Base-by-base conservation (phyloP, 2,329 filamentous ascomycete genomes). In the Passalora sequoiae region DNA sequence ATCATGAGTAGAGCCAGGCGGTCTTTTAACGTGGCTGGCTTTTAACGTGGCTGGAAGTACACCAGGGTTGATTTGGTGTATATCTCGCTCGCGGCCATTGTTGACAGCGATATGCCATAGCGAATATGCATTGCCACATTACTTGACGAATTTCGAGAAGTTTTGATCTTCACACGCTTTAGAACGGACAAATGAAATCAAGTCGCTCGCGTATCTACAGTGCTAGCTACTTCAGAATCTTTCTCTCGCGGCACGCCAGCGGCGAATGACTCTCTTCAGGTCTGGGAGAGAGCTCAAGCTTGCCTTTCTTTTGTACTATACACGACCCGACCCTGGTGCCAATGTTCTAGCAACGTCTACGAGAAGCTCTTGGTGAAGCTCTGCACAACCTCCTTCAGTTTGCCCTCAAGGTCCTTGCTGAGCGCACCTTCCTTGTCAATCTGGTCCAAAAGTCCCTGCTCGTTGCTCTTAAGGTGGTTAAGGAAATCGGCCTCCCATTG, bases 401-500 rank as follows among this genome's bases (percentile, higher is more conserved):
- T 86, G 57, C 72, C 75, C 77, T 94, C 92, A 38, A 89, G 76
- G 28, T 95, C 91, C 82, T 96, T 96, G 84, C 86, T 92, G 69
- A 98, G 73, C 55, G 87, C 79, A 70, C 91, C 91, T 80, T 97
- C 89, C 81, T 91, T 92, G 66, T 94, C 89, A 60, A 98, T 96
- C 62, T 80, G 84, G 63, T 81, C 76, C 55, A 95, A 73, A 56
- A 97, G 73, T 54, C 89, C 89, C 38, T 79, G 65, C 80, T 96
- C 86, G 78, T 91, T 94, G 70, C 80, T 84, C 80, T 83, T 89
- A 66, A 98, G 78, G 79, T 96, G 86, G 59, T 84, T 75, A 53
- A 96, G 77, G 84, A 94, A 94, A 75, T 97, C 91, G 64, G 83
- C 61, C 80, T 98, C 92, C 89, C 91, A 98, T 70, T 81, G 71